A percentile compares a stretch with the other conserved stretches of the same genome.
These are phyloP conservation scores for Suhomyces yuchorum DNA, from an alignment of 1,139 yeast species.

Conservation along the genomic window DNA sequence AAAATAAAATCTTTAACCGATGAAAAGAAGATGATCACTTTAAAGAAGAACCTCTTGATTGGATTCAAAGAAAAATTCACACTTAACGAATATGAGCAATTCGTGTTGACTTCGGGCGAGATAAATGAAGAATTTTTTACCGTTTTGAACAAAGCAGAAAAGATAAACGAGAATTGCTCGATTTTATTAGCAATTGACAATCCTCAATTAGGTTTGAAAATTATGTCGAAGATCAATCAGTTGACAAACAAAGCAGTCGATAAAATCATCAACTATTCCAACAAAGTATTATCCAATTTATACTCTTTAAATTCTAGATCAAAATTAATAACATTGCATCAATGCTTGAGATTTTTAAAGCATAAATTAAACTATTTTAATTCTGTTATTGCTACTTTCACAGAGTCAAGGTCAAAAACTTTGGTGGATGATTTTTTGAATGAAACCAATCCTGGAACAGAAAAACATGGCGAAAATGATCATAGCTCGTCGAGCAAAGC, in stretches of 20 bases:
- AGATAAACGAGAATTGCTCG: conserved; percentile 67
- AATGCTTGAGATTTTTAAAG: conserved; percentile 35
- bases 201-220: conserved; percentile 68
- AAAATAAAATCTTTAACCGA: conserved; percentile 44
- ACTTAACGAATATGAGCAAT: conserved; percentile 72
- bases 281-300: conserved; percentile 39
- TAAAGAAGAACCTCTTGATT: conserved; percentile 57
- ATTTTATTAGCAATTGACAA: conserved; percentile 68
- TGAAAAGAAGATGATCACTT: conserved; percentile 42
- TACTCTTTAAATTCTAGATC: conserved; percentile 34
- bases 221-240: conserved; percentile 63
- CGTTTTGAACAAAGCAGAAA: conserved; percentile 61
- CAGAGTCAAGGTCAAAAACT: conserved; percentile 57
- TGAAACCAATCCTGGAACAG: conserved; percentile 5
- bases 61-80: conserved; percentile 69
- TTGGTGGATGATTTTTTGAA: conserved; percentile 59
- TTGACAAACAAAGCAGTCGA: conserved; percentile 55
- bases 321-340: conserved; percentile 34
- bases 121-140: conserved; percentile 62
- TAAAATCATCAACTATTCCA: conserved; percentile 43
- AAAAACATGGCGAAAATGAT: conserved; percentile 1
- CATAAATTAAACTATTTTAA: conserved; percentile 52
- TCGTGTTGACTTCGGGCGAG: conserved; percentile 44
- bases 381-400: conserved; percentile 47
- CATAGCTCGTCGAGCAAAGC: conserved; percentile 8